Percentiles rank a stretch among this genome's conserved stretches.
Evolutionary conservation across 2,329 filamentous ascomycete species (phyloP).

Genomic region (Pseudogymnoascus sp.): DNA sequence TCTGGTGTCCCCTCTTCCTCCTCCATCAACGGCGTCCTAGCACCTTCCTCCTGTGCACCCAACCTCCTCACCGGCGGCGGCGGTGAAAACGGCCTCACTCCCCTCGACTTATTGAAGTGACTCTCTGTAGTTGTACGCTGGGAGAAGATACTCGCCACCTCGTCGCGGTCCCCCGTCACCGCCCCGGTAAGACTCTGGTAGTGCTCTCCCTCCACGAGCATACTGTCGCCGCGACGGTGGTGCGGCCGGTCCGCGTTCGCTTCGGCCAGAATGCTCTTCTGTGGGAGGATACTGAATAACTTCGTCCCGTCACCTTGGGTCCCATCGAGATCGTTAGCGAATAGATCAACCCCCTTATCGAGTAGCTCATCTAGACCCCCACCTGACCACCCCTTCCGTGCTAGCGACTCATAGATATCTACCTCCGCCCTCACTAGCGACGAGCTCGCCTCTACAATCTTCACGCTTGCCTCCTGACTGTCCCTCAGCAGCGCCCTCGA

Average conservation of each 20-base stretch:
- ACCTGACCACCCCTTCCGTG: slow-evolving; percentile 59
- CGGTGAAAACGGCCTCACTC: slow-evolving; percentile 52
- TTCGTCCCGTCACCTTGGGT: slow-evolving; percentile 33
- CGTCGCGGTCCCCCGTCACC: slow-evolving; percentile 27
- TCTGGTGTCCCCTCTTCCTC: slow-evolving; percentile 12
- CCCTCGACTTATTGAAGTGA: slow-evolving; percentile 42
- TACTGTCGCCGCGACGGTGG: slow-evolving; percentile 45
- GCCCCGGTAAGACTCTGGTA: slow-evolving; percentile 51
- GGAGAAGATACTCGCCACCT: slow-evolving; percentile 43
- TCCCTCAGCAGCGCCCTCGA: slow-evolving; percentile 51
- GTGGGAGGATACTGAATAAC: slow-evolving; percentile 56
- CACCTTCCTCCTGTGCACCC: slow-evolving; percentile 14
- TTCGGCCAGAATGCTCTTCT: slow-evolving; percentile 54
- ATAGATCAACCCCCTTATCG: slow-evolving; percentile 55
- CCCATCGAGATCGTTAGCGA: slow-evolving; percentile 35
- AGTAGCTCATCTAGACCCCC: slow-evolving; percentile 58
- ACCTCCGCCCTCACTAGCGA: slow-evolving; percentile 59
- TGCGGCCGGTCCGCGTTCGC: slow-evolving; percentile 20
- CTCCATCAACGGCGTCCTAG: slow-evolving; percentile 12
- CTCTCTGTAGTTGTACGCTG: slow-evolving; percentile 27
- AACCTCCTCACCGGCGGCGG: slow-evolving; percentile 31
- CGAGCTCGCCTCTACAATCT: slow-evolving; percentile 56
- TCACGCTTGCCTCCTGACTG: slow-evolving; percentile 54
- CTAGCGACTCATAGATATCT: slow-evolving; percentile 60
- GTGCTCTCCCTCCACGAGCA: slow-evolving; percentile 42